These are phyloP conservation scores for Cyclospora cayetanensis DNA, from an alignment of 169 alveolate genomes.

Conservation along the genomic window DNA sequence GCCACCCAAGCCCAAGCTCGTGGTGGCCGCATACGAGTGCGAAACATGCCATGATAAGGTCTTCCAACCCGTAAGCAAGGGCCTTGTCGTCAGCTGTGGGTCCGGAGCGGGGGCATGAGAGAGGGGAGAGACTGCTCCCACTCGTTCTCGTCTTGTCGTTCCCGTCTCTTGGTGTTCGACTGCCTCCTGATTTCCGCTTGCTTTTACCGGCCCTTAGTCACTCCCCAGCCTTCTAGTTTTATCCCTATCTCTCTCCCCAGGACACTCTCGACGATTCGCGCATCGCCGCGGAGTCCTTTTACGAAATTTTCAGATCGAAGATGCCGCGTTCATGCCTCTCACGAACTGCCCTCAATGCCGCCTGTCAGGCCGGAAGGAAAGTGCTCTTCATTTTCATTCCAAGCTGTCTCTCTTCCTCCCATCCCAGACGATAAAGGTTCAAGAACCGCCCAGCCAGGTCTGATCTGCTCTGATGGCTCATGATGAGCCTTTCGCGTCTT, in stretches of 20 bases:
- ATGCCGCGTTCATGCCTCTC: constrained; percentile 38
- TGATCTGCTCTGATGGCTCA: background rate
- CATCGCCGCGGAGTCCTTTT: too few relatives aligned
- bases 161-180: too few relatives aligned
- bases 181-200: too few relatives aligned
- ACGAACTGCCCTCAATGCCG: constrained; percentile 15
- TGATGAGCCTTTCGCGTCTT: background rate
- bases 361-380: background rate
- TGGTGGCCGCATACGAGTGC: constrained; percentile 71
- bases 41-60: constrained; percentile 65
- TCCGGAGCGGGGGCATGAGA: too few relatives aligned
- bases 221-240: too few relatives aligned
- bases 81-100: background rate
- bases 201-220: too few relatives aligned
- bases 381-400: constrained; percentile 33
- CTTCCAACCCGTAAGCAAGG: constrained; percentile 47
- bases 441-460: constrained; percentile 30
- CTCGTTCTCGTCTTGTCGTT: too few relatives aligned
- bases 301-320: constrained; percentile 35
- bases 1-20: constrained; percentile 42
- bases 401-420: constrained; percentile 48
- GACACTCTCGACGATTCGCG: too few relatives aligned
- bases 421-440: constrained; percentile 10
- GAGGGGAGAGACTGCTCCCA: too few relatives aligned
- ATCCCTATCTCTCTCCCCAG: too few relatives aligned